Evolutionary conservation across 73 alveolate genomes (phyloP).

Genomic region (Strombidium stylifer): DNA sequence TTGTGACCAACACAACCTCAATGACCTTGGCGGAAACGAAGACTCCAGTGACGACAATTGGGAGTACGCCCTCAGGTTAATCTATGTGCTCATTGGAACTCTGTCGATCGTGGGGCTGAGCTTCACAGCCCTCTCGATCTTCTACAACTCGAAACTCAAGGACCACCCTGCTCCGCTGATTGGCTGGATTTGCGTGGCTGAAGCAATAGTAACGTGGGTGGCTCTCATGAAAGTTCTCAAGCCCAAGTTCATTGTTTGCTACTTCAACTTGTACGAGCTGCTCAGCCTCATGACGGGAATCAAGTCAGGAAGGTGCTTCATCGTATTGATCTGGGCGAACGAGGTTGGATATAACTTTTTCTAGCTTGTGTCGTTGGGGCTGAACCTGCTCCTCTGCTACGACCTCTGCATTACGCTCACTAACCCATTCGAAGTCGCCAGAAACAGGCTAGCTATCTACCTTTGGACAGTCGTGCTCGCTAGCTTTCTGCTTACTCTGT

Average conservation of each 20-base stretch:
- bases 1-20: too few relatives aligned
- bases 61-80: background rate
- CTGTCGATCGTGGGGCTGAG: slow-evolving; percentile 16
- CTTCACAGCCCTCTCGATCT: slow-evolving; percentile 22
- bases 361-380: slow-evolving; percentile 27
- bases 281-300: background rate
- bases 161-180: slow-evolving; percentile 29
- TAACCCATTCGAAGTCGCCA: slow-evolving; percentile 57
- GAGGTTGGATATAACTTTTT: slow-evolving; percentile 32
- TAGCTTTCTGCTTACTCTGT: background rate
- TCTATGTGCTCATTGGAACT: slow-evolving; percentile 8
- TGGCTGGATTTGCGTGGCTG: slow-evolving; percentile 34
- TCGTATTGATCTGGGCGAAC: slow-evolving; percentile 11
- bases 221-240: slow-evolving; percentile 36
- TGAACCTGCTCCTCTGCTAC: slow-evolving; percentile 49
- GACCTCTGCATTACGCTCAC: slow-evolving; percentile 45
- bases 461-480: slow-evolving; percentile 4
- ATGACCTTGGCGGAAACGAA: too few relatives aligned
- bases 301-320: slow-evolving; percentile 1
- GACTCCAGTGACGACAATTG: too few relatives aligned
- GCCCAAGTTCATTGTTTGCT: slow-evolving; percentile 26
- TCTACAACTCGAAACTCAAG: slow-evolving; percentile 24
- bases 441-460: slow-evolving; percentile 50
- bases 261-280: slow-evolving; percentile 36
- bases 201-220: slow-evolving; percentile 15